A percentile compares a stretch with the other conserved stretches of the same genome.
Evolutionary conservation across 345 rosid genomes (phyloP).

Genomic region (Nephelium lappaceum): DNA sequence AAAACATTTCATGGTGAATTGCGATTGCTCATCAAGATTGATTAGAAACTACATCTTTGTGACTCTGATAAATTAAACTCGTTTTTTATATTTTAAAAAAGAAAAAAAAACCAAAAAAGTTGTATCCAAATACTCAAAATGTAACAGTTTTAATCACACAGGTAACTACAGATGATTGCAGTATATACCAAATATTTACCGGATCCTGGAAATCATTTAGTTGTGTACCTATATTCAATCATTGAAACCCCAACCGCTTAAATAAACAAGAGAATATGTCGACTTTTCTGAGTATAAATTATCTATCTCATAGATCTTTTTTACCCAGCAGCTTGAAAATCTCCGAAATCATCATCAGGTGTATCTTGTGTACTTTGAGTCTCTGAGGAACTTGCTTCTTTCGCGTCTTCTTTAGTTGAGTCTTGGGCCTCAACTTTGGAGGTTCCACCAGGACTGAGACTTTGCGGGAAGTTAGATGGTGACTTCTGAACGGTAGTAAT

Average conservation of each 20-base stretch:
- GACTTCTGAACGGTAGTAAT: conserved; percentile 37
- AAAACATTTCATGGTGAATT: background rate
- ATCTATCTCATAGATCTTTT: conserved; percentile 14
- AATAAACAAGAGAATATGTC: background rate
- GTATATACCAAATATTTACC: conserved; percentile 18
- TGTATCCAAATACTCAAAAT: no score
- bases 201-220: background rate
- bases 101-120: no score
- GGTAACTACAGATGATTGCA: background rate
- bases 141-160: background rate
- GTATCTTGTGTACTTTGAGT: conserved; percentile 44
- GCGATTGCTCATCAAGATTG: background rate
- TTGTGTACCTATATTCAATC: background rate
- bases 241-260: conserved; percentile 10
- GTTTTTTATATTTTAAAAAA: background rate
- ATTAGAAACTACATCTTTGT: background rate
- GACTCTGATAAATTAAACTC: background rate
- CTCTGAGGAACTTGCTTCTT: conserved; percentile 33
- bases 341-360: conserved; percentile 93
- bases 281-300: background rate
- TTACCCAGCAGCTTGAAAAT: conserved; percentile 88
- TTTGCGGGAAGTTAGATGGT: conserved; percentile 39
- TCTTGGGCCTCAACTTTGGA: conserved; percentile 27
- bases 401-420: conserved; percentile 30
- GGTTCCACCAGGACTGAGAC: conserved; percentile 35